These are phyloP conservation scores for Acidiella bohemica DNA, from an alignment of 495 filamentous ascomycete genomes.

Conservation along the genomic window DNA sequence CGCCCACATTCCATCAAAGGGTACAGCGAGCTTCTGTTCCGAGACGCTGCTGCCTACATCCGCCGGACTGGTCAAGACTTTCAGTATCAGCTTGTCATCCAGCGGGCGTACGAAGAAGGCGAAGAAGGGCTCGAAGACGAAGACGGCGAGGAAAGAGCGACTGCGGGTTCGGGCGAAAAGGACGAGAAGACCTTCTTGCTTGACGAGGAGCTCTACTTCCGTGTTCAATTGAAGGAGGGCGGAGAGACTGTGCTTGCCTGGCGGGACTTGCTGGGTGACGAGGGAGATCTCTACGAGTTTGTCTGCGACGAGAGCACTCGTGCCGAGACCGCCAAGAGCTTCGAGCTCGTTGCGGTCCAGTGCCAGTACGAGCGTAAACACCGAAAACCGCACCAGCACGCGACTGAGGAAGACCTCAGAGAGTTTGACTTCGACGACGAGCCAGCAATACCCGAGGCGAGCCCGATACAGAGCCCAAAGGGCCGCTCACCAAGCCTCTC, in stretches of 20 bases:
- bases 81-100: constrained; percentile 93
- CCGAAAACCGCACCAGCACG: constrained; percentile 59
- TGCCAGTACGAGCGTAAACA: constrained; percentile 97
- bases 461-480: constrained; percentile 56
- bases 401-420: constrained; percentile 65
- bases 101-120: constrained; percentile 92
- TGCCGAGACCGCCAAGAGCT: constrained; percentile 57
- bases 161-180: constrained; percentile 48
- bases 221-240: constrained; percentile 56
- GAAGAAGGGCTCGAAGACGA: constrained; percentile 84
- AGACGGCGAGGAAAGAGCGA: constrained; percentile 58
- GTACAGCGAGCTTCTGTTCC: constrained; percentile 97
- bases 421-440: constrained; percentile 72
- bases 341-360: constrained; percentile 72
- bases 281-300: constrained; percentile 89
- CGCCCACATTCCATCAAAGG: constrained; percentile 90
- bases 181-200: constrained; percentile 96
- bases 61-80: constrained; percentile 85
- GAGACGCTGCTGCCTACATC: constrained; percentile 84
- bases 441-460: constrained; percentile 68
- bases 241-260: constrained; percentile 78
- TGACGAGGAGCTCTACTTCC: constrained; percentile 80
- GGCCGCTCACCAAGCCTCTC: constrained; percentile 26
- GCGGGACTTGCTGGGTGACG: constrained; percentile 87
- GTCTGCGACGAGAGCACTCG: constrained; percentile 68